Evolutionary conservation across 495 filamentous ascomycete species (phyloP), one percentile per base, ranked within the genome.

Genomic region (Trichoderma gamsii): DNA sequence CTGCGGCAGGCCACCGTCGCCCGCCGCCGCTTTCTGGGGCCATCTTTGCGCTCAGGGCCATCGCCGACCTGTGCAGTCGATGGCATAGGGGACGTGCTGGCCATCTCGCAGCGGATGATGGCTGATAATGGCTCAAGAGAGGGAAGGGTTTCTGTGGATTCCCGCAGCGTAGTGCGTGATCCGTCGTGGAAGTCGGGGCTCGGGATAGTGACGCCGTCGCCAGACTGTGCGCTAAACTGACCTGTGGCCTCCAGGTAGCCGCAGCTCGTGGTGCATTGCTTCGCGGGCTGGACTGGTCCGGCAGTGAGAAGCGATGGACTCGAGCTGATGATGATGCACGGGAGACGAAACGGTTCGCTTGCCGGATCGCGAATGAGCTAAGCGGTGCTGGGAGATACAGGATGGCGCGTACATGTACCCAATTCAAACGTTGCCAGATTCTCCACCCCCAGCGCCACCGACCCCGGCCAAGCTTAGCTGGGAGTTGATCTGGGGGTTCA

Each of bases 1-100:
- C 80, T 78, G 46, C 74, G 76, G 69, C 81, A 83, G 4, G 81
- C 79, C 71, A 82, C 63, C 21, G 67, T 63, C n/a, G 67, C 67
- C 1, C 67, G 67, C 5, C 67, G 67, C 4, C 67, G 67, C 41
- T 68, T 68, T 41, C 63, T 68, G 56, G 67, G 67, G 23, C 52
- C 52, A 11, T 61, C 56, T 32, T 61, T 61, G 56, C 16, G 56
- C 9, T 61, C 56, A 18, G 56, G 15, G 12, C 9, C 56, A 32
- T 7, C 23, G 27, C 11, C 12, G 25, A 13, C 25, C 25, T 32
- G 56, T 12, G 25, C 56, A 0, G 56, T 32, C 12, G 56, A 16
- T 4, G 27, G 56, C 27, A 21, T 18, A 16, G 16, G 23, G 25
- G 56, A 18, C 27, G 56, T 18, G 27, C 56, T 61, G 12, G 13